Percentiles rank a stretch among this genome's conserved stretches.
phyloP scores from a whole-genome alignment of 2,329 filamentous ascomycete genomes.

The Colletotrichum sp. region DNA sequence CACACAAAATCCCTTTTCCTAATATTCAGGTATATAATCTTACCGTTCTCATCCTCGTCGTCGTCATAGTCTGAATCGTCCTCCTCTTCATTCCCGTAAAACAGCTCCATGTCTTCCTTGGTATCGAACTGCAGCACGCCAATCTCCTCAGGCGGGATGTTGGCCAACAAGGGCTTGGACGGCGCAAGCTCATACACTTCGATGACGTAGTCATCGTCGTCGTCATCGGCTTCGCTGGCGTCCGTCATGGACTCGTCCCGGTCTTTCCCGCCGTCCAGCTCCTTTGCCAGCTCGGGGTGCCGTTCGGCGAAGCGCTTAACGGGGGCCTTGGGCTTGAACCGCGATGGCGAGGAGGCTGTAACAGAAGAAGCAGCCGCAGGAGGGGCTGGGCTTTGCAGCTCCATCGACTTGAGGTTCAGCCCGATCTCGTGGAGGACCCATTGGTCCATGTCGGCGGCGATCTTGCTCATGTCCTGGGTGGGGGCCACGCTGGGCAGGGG shows the following conservation, averaged over 20 bases:
- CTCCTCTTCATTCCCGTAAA: conserved; percentile 63
- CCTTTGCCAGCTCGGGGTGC: conserved; percentile 46
- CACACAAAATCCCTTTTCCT: not conserved
- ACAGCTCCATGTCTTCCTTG: conserved; percentile 63
- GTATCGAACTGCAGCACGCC: conserved; percentile 62
- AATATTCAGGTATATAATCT: conserved; percentile 12
- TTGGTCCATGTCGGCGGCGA: conserved; percentile 59
- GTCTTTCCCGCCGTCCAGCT: conserved; percentile 24
- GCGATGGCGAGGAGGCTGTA: conserved; percentile 27
- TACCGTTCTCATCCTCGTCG: conserved; percentile 71
- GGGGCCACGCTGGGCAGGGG: conserved; percentile 33
- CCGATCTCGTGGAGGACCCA: conserved; percentile 65
- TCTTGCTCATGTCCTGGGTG: conserved; percentile 50
- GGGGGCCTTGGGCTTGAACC: conserved; percentile 61
- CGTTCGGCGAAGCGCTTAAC: conserved; percentile 59
- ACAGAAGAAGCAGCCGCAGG: not conserved
- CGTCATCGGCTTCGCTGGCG: conserved; percentile 44
- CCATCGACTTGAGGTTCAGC: conserved; percentile 52
- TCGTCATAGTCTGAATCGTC: conserved; percentile 69
- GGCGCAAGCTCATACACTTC: conserved; percentile 69
- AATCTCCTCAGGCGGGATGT: conserved; percentile 54
- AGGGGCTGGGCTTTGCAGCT: conserved; percentile 36
- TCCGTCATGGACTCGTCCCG: conserved; percentile 41
- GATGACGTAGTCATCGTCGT: conserved; percentile 63
- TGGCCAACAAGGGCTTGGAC: conserved; percentile 50